Base-by-base conservation (phyloP, 495 filamentous ascomycete genomes). In the Penicillium chermesinum region DNA sequence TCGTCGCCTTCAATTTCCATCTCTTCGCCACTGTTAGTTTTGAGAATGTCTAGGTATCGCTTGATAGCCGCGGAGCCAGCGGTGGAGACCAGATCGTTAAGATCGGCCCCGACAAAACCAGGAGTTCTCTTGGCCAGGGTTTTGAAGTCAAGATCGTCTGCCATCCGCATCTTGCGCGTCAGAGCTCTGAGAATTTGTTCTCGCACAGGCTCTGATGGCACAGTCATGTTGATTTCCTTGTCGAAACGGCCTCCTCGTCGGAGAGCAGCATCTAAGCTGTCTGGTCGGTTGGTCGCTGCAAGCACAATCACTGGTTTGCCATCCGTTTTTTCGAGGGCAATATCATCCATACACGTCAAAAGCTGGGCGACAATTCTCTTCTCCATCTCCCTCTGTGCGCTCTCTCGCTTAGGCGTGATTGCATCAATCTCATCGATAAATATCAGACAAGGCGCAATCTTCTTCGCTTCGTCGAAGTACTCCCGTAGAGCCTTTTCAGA, bases 371-470 rank as follows among this genome's bases (percentile, higher is more conserved):
- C 91, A 59, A 97, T 97, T 38, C 91, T 72, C 66, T 91, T 90
- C 67, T 97, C 91, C 91, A 97, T 97, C 59, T 95, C 89, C 55
- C 89, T 81, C 59, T 95, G 90, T n/a, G 91, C 88, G 57, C 82
- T 91, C 61, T 96, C 93, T 37, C 91, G 77, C 67, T 96, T 96
- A 3, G 89, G 89, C 33, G 93, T 93, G 50, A 96, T 95, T 13
- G 88, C 87, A 63, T 98, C 93, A 50, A 96, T 95, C 64, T 98
- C 93, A 56, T 96, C 93, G 48, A 98, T 86, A 63, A 98, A 96
- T 7, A 98, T 79, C 3, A 98, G 71, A 60, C 91, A 96, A 1
- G 93, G 93, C 2, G 93, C 93, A 45, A 91, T 77, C 44, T 81
- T 79, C 62, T 86, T 87, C 0, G 93, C 93, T 60, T 95, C 88